These are phyloP conservation scores for Fusarium bulbicola DNA, from an alignment of 2,329 filamentous ascomycete species.

Conservation along the genomic window DNA sequence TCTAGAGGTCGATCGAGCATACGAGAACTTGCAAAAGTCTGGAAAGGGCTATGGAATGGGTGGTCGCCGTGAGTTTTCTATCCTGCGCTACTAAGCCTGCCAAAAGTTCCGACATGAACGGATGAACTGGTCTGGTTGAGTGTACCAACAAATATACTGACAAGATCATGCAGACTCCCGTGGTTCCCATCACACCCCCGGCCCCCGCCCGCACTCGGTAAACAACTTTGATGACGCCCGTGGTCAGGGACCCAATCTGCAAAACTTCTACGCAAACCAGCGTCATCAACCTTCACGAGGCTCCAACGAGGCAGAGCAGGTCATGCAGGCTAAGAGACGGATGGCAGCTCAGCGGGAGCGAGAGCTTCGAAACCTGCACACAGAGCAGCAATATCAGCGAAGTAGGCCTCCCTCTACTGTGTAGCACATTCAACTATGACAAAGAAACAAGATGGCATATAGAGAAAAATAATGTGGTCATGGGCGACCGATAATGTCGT, in stretches of 20 bases:
- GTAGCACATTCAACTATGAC: conserved; percentile 63
- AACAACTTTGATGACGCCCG: conserved; percentile 82
- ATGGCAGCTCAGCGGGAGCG: conserved; percentile 99
- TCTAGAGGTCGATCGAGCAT: conserved; percentile 92
- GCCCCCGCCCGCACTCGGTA: conserved; percentile 82
- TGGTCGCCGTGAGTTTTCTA: conserved; percentile 81
- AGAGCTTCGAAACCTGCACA: conserved; percentile 99
- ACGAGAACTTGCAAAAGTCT: conserved; percentile 96
- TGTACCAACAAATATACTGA: conserved; percentile 35
- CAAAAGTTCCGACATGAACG: conserved; percentile 16
- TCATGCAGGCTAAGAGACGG: conserved; percentile 98
- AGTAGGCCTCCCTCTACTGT: conserved; percentile 87
- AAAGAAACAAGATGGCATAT: conserved; percentile 49
- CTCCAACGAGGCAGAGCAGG: conserved; percentile 92
- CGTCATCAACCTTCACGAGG: conserved; percentile 87
- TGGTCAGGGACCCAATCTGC: conserved; percentile 77
- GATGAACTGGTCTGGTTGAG: conserved; percentile 30
- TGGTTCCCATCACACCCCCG: conserved; percentile 67
- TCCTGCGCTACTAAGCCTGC: conserved; percentile 10
- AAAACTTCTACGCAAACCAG: conserved; percentile 94
- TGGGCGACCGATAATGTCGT: conserved; percentile 39
- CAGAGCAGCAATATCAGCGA: conserved; percentile 99
- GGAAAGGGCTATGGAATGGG: conserved; percentile 85
- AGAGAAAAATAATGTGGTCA: conserved; percentile 48
- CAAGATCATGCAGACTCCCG: conserved; percentile 69